phyloP scores from a whole-genome alignment of 768 basidiomycete genomes.

The Psilocybe cyanescens region DNA sequence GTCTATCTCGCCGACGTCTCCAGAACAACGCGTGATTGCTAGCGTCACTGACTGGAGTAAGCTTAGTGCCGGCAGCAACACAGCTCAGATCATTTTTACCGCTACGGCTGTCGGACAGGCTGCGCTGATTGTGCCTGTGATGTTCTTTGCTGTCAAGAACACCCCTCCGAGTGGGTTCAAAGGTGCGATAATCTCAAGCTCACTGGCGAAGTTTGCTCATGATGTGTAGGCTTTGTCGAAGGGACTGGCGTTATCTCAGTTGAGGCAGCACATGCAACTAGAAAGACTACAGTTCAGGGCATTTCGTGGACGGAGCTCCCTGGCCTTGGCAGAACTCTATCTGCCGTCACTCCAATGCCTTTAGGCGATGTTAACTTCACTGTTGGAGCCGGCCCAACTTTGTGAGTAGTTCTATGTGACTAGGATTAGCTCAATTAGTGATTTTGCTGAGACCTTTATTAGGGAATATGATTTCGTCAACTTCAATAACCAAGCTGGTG shows the following conservation, averaged over 20 bases:
- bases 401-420: conserved; percentile 40
- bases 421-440: background rate
- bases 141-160: conserved; percentile 41
- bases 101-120: conserved; percentile 47
- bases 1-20: conserved; percentile 45
- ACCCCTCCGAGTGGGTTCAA: conserved; percentile 47
- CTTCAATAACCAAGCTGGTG: conserved; percentile 48
- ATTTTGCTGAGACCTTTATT: background rate
- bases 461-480: conserved; percentile 71
- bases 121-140: conserved; percentile 31
- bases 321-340: conserved; percentile 61
- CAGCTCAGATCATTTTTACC: conserved; percentile 48
- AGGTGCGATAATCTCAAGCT: conserved; percentile 36
- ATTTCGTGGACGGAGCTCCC: conserved; percentile 64
- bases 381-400: conserved; percentile 61
- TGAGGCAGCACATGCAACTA: conserved; percentile 63
- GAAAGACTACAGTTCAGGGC: conserved; percentile 49
- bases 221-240: conserved; percentile 59
- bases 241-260: conserved; percentile 66
- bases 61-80: conserved; percentile 39
- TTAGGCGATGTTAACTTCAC: conserved; percentile 57
- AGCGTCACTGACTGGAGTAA: conserved; percentile 61
- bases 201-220: too few relatives aligned
- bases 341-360: conserved; percentile 65
- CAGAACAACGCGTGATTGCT: conserved; percentile 58